Evolutionary conservation across 352 stramenopile species (phyloP).

Genomic region (Globisporangium irregulare): DNA sequence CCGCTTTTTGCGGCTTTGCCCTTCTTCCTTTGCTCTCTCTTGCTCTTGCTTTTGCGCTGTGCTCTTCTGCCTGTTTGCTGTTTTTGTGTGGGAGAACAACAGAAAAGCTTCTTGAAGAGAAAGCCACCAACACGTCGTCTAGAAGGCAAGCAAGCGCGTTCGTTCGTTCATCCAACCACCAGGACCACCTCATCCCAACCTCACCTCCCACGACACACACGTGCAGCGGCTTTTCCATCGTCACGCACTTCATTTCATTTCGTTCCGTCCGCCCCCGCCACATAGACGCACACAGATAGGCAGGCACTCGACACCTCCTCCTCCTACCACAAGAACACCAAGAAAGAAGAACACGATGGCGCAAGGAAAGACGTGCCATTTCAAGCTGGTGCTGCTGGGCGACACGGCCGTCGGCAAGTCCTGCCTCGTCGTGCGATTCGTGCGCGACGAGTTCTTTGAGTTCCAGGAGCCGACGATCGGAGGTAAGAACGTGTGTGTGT

Average conservation of each 20-base stretch:
- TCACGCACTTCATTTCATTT: not conserved
- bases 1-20: not conserved
- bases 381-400: slow-evolving; percentile 99
- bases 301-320: not conserved
- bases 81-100: slow-evolving; percentile 15
- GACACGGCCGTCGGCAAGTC: slow-evolving; percentile 99
- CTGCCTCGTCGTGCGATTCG: slow-evolving; percentile 99
- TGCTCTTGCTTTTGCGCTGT: not conserved
- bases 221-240: not conserved
- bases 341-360: slow-evolving; percentile 49
- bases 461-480: slow-evolving; percentile 98
- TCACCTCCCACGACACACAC: not conserved
- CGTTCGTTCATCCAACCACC: not conserved
- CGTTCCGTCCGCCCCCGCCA: not conserved
- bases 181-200: too few relatives aligned
- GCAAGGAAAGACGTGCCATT: slow-evolving; percentile 91
- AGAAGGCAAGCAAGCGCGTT: slow-evolving; percentile 13
- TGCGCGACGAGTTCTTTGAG: slow-evolving; percentile 99
- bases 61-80: not conserved
- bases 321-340: not conserved
- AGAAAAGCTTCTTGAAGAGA: slow-evolving; percentile 20
- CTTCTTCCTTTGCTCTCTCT: not conserved
- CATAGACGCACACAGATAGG: slow-evolving; percentile 1
- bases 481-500: slow-evolving; percentile 36
- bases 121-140: not conserved